Evolutionary conservation across 2,329 filamentous ascomycete species (phyloP).

Genomic region (Monosporascus ibericus): DNA sequence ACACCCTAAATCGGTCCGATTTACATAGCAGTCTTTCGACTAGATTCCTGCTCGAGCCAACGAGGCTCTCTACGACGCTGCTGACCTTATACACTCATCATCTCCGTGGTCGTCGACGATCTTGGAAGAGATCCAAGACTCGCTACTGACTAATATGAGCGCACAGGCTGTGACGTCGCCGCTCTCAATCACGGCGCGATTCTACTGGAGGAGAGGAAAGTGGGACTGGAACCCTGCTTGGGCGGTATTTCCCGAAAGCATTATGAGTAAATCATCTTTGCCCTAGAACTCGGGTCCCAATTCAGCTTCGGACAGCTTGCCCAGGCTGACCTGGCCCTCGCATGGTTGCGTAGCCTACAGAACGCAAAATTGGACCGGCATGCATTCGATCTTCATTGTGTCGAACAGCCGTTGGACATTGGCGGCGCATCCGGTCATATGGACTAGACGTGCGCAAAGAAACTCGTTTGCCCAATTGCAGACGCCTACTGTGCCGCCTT

Average conservation of each 20-base stretch:
- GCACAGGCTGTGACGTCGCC: constrained; percentile 14
- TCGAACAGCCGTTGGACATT: constrained; percentile 32
- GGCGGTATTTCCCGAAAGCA: constrained; percentile 15
- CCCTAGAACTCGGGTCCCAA: constrained; percentile 27
- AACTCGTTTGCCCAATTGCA: constrained; percentile 28
- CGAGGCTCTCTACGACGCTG: constrained; percentile 6
- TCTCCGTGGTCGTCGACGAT: constrained; percentile 30
- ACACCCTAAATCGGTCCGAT: constrained; percentile 17
- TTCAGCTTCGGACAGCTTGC: constrained; percentile 33
- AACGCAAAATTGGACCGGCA: constrained; percentile 17
- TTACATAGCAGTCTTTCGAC: constrained; percentile 24
- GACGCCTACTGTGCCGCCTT: constrained; percentile 25
- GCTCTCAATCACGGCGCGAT: constrained; percentile 26
- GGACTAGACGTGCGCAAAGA: constrained; percentile 24
- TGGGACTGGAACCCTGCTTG: constrained; percentile 22
- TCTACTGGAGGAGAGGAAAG: constrained; percentile 21
- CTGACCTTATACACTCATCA: constrained; percentile 24
- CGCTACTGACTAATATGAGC: constrained; percentile 10
- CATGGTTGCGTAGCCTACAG: constrained; percentile 22
- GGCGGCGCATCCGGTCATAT: constrained; percentile 30
- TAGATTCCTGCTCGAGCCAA: constrained; percentile 19
- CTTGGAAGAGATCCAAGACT: constrained; percentile 30
- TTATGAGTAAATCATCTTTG: constrained; percentile 23
- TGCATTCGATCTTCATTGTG: constrained; percentile 28
- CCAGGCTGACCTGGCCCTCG: constrained; percentile 29